These are phyloP conservation scores for Penicillium sp. DNA, from an alignment of 2,329 filamentous ascomycete genomes.

Conservation along the genomic window DNA sequence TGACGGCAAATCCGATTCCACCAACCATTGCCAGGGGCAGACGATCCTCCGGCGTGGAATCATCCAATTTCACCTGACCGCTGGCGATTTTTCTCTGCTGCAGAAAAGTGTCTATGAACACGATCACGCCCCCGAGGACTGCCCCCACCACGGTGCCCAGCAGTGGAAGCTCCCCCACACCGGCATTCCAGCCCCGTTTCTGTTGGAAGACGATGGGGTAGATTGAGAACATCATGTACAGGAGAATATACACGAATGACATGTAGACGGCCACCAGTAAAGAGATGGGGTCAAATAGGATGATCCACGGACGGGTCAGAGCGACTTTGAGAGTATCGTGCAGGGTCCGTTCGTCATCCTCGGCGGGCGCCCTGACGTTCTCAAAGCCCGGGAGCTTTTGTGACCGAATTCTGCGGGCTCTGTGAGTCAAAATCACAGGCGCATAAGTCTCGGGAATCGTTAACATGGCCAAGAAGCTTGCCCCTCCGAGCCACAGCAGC, in stretches of 20 bases:
- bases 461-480: constrained; percentile 43
- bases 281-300: constrained; percentile 51
- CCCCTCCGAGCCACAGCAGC: constrained; percentile 35
- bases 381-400: constrained; percentile 49
- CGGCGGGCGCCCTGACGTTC: constrained; percentile 46
- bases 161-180: constrained; percentile 48
- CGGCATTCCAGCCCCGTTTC: constrained; percentile 49
- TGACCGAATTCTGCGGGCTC: constrained; percentile 48
- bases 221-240: constrained; percentile 56
- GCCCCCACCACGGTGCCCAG: constrained; percentile 27
- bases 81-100: constrained; percentile 30
- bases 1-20: constrained; percentile 25
- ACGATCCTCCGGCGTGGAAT: constrained; percentile 21
- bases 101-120: constrained; percentile 37
- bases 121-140: constrained; percentile 20
- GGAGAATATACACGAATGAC: constrained; percentile 48
- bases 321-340: constrained; percentile 47
- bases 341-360: constrained; percentile 43
- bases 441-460: constrained; percentile 55
- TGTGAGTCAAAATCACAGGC: constrained; percentile 47
- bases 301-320: constrained; percentile 50
- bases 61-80: constrained; percentile 18
- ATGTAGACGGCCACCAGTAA: constrained; percentile 50
- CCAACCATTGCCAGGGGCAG: constrained; percentile 19
- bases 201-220: constrained; percentile 51